phyloP scores from a whole-genome alignment of 192 early-diverging fungal genomes.

The Mortierella hygrophila region DNA sequence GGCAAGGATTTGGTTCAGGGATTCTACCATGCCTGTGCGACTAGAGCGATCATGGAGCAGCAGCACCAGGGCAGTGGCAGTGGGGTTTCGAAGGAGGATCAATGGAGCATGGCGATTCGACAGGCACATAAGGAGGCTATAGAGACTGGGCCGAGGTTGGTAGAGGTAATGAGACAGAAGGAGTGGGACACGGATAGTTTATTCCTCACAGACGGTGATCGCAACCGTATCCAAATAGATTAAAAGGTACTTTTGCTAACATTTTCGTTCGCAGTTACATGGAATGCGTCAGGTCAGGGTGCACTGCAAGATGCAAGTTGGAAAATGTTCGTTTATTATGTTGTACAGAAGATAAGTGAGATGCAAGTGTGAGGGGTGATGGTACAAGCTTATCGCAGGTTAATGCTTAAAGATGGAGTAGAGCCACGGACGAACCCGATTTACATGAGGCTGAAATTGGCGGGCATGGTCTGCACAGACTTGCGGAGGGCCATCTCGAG shows the following conservation, averaged over 20 bases:
- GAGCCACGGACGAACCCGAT: no score
- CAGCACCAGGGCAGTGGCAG: neutral
- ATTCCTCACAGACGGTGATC: constrained; percentile 57
- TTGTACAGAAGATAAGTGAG: no score
- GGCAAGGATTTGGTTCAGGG: constrained; percentile 68
- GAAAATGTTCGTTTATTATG: no score
- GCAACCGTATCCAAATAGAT: constrained; percentile 38
- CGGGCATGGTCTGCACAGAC: neutral
- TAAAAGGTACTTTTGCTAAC: neutral
- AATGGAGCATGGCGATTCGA: constrained; percentile 40
- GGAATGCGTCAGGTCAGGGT: no score
- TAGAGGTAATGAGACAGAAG: constrained; percentile 43
- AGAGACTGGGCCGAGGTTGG: constrained; percentile 50
- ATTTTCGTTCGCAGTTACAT: no score
- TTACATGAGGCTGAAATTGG: neutral
- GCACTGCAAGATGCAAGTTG: no score
- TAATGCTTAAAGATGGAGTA: no score
- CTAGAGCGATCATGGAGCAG: constrained; percentile 51
- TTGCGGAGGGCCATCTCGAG: neutral
- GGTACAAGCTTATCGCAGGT: no score
- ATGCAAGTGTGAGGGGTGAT: no score
- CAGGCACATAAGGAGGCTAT: constrained; percentile 52
- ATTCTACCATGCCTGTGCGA: constrained; percentile 72
- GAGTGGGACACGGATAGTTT: constrained; percentile 68
- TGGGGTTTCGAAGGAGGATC: neutral